Evolutionary conservation across 306 rosid species (phyloP), one percentile per base, ranked within the genome.

Genomic region (Purshia tridentata): DNA sequence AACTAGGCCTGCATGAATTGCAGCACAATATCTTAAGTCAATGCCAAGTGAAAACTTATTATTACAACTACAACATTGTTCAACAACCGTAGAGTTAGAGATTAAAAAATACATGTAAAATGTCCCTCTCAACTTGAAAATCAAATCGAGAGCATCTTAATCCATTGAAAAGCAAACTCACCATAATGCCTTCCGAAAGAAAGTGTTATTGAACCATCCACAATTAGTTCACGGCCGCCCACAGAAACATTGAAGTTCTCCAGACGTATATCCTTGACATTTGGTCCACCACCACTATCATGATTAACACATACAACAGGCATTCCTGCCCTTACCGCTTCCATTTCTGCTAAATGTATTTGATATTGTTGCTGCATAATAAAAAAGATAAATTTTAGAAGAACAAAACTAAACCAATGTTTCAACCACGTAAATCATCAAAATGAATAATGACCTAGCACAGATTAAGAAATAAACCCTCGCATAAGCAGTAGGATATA

Each of bases 181-280:
- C 99, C 99, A 74, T 94, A 94, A 70, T 94, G 99, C 77, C 99
- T 83, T 84, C 99, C 99, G 78, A 80, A 91, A 5, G 99, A 83
- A 72, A 94, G 99, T 2, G 96, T 94, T 66, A 94, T 85, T 35
- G 87, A 72, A 67, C 99, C 96, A 69, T 94, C 99, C 58, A 91
- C 96, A 76, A 94, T 94, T 50, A 94, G 91, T 80, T 94, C 99
- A 58, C 97, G 97, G 39, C 99, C 99, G 73, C 99, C 99, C 75
- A 94, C 91, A 77, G 99, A 91, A 70, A 94, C 83, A 69, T 71
- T 91, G 78, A 94, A 94, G 82, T 84, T 84, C 78, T 94, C 96
- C 93, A 94, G 81, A 76, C 87, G 97, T 57, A 94, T 88, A 81
- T 94, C 99, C 86, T 91, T 94, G 74, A 94, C 88, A n/a, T 67